Evolutionary conservation across 1,284 basidiomycete genomes (phyloP), one percentile per base, ranked within the genome.

Genomic region (Malassezia sympodialis): DNA sequence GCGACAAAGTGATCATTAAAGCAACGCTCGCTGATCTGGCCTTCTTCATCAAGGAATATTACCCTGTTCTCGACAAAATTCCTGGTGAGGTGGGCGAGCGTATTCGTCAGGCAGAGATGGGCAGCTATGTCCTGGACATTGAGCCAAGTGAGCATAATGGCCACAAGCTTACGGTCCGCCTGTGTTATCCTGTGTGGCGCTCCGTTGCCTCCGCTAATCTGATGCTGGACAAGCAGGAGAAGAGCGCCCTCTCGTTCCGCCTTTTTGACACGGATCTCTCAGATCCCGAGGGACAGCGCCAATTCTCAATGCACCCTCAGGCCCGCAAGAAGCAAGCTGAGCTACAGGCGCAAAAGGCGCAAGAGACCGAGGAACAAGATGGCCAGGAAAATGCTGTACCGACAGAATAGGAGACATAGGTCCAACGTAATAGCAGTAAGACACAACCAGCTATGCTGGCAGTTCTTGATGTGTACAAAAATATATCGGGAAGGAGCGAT

Each of bases 1-100:
- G 84, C 17, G 79, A 82, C 5, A 76, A 76, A 34, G 78, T 80
- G 8, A 82, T 96, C 59, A 73, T 89, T 46, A 76, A 77, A 7
- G 83, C 80, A 1, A 80, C 83, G 51, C 63, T 88, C 32, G 74
- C 73, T 8, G 79, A 83, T 44, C 75, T 98, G 58, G 82, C 79
- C 73, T 80, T 79, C 31, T 72, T 96, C 45, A 70, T 77, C 58
- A 62, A 49, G 21, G 41, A 66, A 40, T 64, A 68, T 54, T 73
- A 70, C 43, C 71, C 70, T 0, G 56, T 63, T 26, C 45, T 70
- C 19, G 64, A 66, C 37, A 54, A 50, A n/a, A 51, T 71, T 12
- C 67, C 67, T 0, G 68, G 63, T 17, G 56, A 58, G 26, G 58
- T 69, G 8, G 59, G 62, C 17, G 59, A 61, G 48, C 5, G 54